Evolutionary conservation across 1,284 basidiomycete species (phyloP).

Genomic region (Apiotrichum siamense): DNA sequence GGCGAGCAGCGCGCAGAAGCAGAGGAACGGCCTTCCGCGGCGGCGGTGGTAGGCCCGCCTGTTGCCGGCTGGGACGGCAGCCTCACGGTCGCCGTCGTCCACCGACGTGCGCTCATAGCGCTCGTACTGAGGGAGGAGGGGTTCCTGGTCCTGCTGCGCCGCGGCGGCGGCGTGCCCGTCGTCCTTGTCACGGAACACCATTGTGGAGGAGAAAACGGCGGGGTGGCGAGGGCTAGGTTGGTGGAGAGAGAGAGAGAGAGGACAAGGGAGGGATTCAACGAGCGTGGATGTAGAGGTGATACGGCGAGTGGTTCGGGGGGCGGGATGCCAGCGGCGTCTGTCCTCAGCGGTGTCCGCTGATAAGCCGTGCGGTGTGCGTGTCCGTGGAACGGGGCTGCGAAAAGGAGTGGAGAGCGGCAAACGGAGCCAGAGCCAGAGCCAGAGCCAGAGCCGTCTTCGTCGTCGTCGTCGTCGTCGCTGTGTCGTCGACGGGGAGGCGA

Average conservation of each 20-base stretch:
- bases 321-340: no score
- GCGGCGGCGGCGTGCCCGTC: slow-evolving; percentile 11
- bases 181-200: slow-evolving; percentile 14
- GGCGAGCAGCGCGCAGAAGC: slow-evolving; percentile 24
- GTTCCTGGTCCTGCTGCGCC: slow-evolving; percentile 23
- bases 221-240: no score
- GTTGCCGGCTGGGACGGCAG: neutral
- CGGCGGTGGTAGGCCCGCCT: neutral
- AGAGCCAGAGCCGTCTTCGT: no score
- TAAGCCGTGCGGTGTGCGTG: no score
- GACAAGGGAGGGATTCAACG: neutral
- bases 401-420: no score
- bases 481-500: no score
- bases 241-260: neutral
- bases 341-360: no score
- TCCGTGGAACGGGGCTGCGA: no score
- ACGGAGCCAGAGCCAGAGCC: no score
- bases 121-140: slow-evolving; percentile 37
- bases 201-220: slow-evolving; percentile 4
- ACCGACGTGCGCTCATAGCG: neutral
- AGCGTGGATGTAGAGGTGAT: no score
- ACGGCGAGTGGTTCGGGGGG: no score
- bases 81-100: neutral
- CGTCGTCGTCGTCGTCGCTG: no score
- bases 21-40: slow-evolving; percentile 16